Conservation (phyloP, 2,329 filamentous ascomycete species). For the Fusarium subglutinans region DNA sequence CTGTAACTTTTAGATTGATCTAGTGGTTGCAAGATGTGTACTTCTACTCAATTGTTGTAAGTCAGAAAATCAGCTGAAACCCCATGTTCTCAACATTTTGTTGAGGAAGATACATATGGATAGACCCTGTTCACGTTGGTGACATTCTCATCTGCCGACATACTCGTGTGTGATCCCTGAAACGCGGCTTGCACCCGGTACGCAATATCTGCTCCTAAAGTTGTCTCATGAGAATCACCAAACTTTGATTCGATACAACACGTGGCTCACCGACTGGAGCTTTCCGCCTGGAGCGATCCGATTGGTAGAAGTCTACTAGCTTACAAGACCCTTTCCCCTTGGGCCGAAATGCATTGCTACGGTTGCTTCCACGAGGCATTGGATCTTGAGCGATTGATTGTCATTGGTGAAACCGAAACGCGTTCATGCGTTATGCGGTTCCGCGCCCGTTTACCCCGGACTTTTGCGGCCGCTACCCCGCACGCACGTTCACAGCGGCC, state of each 20-base stretch:
- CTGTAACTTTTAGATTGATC: neutral
- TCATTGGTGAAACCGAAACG: neutral
- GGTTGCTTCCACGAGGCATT: neutral
- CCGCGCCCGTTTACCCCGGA: neutral
- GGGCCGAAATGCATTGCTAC: neutral
- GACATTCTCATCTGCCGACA: neutral
- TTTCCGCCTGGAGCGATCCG: neutral
- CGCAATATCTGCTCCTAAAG: neutral
- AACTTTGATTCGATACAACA: neutral
- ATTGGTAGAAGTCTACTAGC: neutral
- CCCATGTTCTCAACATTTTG: neutral
- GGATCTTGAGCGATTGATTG: neutral
- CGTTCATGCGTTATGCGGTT: neutral
- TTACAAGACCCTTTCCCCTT: neutral
- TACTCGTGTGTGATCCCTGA: neutral
- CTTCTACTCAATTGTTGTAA: too few relatives aligned
- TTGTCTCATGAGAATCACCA: neutral
- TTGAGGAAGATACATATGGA: neutral
- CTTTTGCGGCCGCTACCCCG: neutral
- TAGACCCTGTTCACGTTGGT: neutral
- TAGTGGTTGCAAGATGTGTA: neutral
- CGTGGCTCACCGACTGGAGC: neutral
- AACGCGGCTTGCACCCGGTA: neutral
- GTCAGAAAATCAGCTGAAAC: neutral
- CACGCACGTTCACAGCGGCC: neutral